phyloP scores from a whole-genome alignment of 2,329 filamentous ascomycete genomes.

The Aspergillus phoenicis region DNA sequence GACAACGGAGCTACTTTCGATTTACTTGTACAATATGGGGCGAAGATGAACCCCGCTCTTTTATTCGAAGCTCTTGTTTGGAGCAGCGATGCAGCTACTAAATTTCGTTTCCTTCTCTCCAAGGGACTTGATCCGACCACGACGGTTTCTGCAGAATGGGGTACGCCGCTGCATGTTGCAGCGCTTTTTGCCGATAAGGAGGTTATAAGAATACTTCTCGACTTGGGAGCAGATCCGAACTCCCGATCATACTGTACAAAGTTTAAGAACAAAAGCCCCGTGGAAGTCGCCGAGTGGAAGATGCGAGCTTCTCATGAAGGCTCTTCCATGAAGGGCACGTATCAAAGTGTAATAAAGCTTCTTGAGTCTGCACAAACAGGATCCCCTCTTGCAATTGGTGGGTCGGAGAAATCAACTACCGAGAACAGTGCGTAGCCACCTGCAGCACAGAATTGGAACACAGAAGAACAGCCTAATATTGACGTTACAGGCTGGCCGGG shows the following conservation, averaged over 20 bases:
- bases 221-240: constrained; percentile 14
- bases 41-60: constrained; percentile 12
- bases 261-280: constrained; percentile 1
- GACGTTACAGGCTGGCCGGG: no score
- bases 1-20: constrained; percentile 4
- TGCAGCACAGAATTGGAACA: no score
- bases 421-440: no score
- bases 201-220: constrained; percentile 11
- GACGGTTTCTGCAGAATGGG: constrained; percentile 8
- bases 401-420: no score
- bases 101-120: constrained; percentile 15
- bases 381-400: no score
- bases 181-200: background rate
- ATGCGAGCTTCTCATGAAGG: no score
- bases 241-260: background rate
- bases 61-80: constrained; percentile 12
- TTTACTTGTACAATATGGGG: constrained; percentile 8
- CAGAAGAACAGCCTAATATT: no score
- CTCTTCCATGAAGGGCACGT: no score
- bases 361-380: no score
- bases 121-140: constrained; percentile 16
- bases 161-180: constrained; percentile 17
- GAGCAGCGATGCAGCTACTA: constrained; percentile 11
- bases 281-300: constrained; percentile 6
- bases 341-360: no score